These are phyloP conservation scores for Cylindrodendrum hubeiense DNA, from an alignment of 2,329 filamentous ascomycete genomes.

Conservation along the genomic window DNA sequence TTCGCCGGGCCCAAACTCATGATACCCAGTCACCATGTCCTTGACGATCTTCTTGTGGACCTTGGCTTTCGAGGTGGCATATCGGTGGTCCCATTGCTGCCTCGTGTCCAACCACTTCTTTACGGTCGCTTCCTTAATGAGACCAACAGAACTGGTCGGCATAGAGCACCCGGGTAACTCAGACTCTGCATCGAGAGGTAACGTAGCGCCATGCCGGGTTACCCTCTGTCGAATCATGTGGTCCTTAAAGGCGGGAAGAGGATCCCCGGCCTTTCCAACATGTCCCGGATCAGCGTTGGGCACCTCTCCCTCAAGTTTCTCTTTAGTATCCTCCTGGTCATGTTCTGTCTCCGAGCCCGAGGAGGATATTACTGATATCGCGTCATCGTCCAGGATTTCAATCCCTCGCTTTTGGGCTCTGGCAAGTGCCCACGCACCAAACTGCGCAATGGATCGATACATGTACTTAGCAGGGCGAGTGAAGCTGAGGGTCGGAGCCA, in stretches of 20 bases:
- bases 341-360: constrained; percentile 58
- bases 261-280: constrained; percentile 90
- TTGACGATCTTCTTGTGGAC: constrained; percentile 80
- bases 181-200: constrained; percentile 72
- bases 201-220: constrained; percentile 80
- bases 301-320: constrained; percentile 24
- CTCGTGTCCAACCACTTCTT: constrained; percentile 86
- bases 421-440: constrained; percentile 91
- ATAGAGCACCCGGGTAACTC: constrained; percentile 77
- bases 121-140: constrained; percentile 84
- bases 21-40: constrained; percentile 79
- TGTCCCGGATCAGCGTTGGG: constrained; percentile 45
- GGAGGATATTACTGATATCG: constrained; percentile 78
- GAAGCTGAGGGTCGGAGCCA: constrained; percentile 92
- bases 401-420: constrained; percentile 84
- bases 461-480: constrained; percentile 96
- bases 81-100: constrained; percentile 79
- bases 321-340: constrained; percentile 38
- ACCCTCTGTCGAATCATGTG: constrained; percentile 95
- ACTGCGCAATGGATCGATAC: constrained; percentile 93
- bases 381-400: constrained; percentile 84
- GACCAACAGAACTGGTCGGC: constrained; percentile 75
- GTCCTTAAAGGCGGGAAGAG: constrained; percentile 81
- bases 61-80: constrained; percentile 74
- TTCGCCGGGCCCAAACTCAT: constrained; percentile 78